Percentiles rank a stretch among this genome's conserved stretches.
phyloP scores from a whole-genome alignment of 2,329 filamentous ascomycete species.

The Penicillium sp. region DNA sequence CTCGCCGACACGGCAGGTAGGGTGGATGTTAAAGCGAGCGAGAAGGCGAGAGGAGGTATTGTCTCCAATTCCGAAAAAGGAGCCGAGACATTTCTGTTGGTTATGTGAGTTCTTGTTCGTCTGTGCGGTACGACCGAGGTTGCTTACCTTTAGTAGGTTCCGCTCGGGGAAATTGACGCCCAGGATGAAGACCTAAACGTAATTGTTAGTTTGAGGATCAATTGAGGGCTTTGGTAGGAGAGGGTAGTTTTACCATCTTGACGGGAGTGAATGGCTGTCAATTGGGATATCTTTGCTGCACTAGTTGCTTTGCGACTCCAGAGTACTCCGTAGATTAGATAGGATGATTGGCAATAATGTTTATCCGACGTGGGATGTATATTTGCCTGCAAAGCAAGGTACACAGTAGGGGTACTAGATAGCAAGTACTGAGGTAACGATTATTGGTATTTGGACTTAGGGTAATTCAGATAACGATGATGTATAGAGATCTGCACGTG shows the following conservation, averaged over 20 bases:
- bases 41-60: constrained; percentile 72
- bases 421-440: not conserved
- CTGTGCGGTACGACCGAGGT: constrained; percentile 5
- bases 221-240: not conserved
- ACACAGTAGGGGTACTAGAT: not conserved
- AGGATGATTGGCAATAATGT: constrained; percentile 33
- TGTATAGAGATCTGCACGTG: not conserved
- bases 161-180: constrained; percentile 82
- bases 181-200: constrained; percentile 73
- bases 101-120: constrained; percentile 8
- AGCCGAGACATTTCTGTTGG: constrained; percentile 61
- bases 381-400: not conserved
- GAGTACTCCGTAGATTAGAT: not conserved
- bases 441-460: not conserved
- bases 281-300: constrained; percentile 9
- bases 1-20: constrained; percentile 73
- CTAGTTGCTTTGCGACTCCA: constrained; percentile 6
- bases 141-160: constrained; percentile 75
- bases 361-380: constrained; percentile 26
- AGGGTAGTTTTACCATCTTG: constrained; percentile 32
- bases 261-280: constrained; percentile 9
- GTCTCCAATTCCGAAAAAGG: constrained; percentile 83
- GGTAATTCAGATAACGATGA: not conserved
- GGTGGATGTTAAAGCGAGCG: constrained; percentile 86
- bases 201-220: not conserved